Evolutionary conservation across 2,329 filamentous ascomycete genomes (phyloP), one percentile per base, ranked within the genome.

Genomic region (Immersiporthe knoxdaviesiana): DNA sequence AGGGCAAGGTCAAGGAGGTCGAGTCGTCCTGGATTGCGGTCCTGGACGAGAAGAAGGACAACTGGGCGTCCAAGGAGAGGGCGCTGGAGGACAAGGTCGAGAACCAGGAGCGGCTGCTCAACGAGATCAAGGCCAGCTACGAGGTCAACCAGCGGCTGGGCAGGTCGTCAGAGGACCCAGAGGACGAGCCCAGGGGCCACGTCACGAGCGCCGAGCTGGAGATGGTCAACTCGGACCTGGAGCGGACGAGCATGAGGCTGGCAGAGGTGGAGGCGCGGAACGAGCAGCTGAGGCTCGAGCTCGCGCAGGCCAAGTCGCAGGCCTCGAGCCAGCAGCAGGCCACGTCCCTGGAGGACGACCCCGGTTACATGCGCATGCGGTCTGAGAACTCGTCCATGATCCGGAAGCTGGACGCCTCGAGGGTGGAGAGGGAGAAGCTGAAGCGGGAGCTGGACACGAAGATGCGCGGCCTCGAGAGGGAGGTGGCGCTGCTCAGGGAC

Each of bases 61-160:
- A 99, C 77, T 99, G 96, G 96, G 90, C 92, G 66, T 90, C 95
- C 11, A 97, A 97, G 78, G 96, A 99, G 82, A 78, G 92, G 81
- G 90, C 88, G 37, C 81, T 97, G 70, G 94, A 97, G 76, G 95
- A 98, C 75, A 98, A 97, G 81, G 85, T 97, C 3, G 95, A 97
- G 79, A 97, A 91, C 74, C 95, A 99, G 77, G 96, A 99, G 63
- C 90, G 94, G 8, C 81, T 99, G 52, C 81, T 99, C 74, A 97
- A 92, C 76, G 97, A 99, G 79, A 89, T 98, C 77, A 98, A 97
- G 81, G 96, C 96, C 35, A 97, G 90, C 81, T 97, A 97, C 77
- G 96, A 99, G 80, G 96, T 99, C 67, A 96, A 93, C 60, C 94
- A 98, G 78, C 88, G 96, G 64, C 84, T 99, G 64, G 94, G 91